Percentiles rank a stretch among this genome's conserved stretches.
Conservation (phyloP, 768 basidiomycete genomes). For the Suillus ampliporus region DNA sequence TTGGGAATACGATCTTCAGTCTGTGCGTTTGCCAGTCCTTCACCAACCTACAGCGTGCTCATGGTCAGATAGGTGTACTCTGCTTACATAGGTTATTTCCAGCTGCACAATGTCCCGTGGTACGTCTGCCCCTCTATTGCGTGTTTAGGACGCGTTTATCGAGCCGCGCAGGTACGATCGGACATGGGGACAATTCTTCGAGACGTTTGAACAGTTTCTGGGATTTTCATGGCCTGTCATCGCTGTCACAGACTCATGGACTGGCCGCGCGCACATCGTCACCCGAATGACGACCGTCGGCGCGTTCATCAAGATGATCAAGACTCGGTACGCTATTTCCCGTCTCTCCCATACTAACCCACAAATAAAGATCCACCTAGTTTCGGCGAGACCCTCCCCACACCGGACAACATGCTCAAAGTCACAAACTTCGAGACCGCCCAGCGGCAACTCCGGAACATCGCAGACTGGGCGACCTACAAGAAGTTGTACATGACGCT, state of each 20-base stretch:
- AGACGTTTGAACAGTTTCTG: conserved; percentile 79
- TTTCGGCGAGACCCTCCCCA: conserved; percentile 77
- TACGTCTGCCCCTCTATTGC: conserved; percentile 29
- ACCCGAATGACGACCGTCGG: conserved; percentile 74
- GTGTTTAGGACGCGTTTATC: background rate
- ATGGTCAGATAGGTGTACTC: conserved; percentile 56
- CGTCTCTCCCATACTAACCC: background rate
- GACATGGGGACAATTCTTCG: conserved; percentile 80
- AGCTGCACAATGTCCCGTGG: conserved; percentile 73
- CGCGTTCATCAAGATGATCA: conserved; percentile 86
- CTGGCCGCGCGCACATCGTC: conserved; percentile 78
- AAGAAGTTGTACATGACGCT: conserved; percentile 73
- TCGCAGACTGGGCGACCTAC: conserved; percentile 71
- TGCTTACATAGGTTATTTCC: conserved; percentile 81
- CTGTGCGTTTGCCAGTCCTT: conserved; percentile 51
- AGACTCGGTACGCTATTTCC: conserved; percentile 58
- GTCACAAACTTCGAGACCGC: conserved; percentile 72
- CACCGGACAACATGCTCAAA: conserved; percentile 73
- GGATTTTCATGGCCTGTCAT: conserved; percentile 86
- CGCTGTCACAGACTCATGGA: conserved; percentile 72
- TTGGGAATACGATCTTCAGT: conserved; percentile 83
- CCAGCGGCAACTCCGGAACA: conserved; percentile 70
- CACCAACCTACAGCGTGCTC: background rate
- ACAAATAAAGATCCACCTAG: conserved; percentile 38
- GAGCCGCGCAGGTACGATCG: conserved; percentile 66